A percentile compares a stretch with the other conserved stretches of the same genome.
Evolutionary conservation across 2,329 filamentous ascomycete species (phyloP).

Genomic region (Arthroderma sp.): DNA sequence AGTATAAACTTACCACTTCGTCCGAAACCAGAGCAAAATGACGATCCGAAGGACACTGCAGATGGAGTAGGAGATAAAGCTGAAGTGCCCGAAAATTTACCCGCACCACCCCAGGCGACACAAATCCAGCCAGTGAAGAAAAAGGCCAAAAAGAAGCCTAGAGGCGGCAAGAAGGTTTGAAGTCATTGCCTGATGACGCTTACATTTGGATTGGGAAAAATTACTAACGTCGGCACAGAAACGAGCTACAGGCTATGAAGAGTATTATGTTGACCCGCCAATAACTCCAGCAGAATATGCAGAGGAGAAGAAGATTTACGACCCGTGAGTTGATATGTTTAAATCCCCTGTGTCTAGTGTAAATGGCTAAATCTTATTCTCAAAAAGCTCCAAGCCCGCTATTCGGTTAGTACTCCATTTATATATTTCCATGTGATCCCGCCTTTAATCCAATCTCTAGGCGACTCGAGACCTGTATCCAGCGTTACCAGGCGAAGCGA

Average conservation of each 20-base stretch:
- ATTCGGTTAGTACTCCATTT: conserved; percentile 36
- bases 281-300: conserved; percentile 56
- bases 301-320: conserved; percentile 57
- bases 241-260: conserved; percentile 58
- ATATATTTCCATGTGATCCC: background rate
- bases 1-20: too few species aligned
- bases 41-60: too few species aligned
- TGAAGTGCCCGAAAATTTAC: background rate
- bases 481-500: conserved; percentile 64
- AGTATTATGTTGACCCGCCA: conserved; percentile 68
- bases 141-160: conserved; percentile 24
- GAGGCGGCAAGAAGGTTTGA: conserved; percentile 18
- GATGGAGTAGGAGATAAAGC: background rate
- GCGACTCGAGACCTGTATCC: conserved; percentile 73
- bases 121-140: conserved; percentile 11
- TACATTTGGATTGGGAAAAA: background rate
- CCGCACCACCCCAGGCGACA: background rate
- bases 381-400: conserved; percentile 39
- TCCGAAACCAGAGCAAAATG: background rate
- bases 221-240: conserved; percentile 16
- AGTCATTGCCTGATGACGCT: background rate
- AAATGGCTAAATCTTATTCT: background rate
- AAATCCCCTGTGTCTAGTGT: background rate
- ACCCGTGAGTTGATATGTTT: conserved; percentile 35
- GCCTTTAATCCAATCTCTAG: conserved; percentile 26